phyloP scores from a whole-genome alignment of 2,329 filamentous ascomycete genomes.

The Xylaria polymorpha region DNA sequence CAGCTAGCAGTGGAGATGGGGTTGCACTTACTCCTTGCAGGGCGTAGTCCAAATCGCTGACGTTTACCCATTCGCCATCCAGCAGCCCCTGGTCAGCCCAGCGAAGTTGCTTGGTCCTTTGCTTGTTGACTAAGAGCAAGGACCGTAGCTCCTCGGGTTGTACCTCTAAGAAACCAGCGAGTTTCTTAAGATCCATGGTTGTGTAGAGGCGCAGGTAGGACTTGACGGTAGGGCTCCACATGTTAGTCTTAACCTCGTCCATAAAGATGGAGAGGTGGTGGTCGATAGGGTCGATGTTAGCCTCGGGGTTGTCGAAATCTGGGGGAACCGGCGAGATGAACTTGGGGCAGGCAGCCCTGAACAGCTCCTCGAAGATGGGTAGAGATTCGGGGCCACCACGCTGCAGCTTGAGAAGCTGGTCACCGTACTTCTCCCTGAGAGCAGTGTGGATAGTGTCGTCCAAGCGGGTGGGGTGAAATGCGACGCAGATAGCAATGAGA shows the following conservation, averaged over 20 bases:
- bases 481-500: constrained; percentile 97
- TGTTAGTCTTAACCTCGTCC: constrained; percentile 99
- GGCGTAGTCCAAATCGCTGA: constrained; percentile 96
- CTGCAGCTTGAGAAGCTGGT: constrained; percentile 97
- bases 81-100: constrained; percentile 91
- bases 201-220: constrained; percentile 99
- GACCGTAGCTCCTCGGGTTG: constrained; percentile 95
- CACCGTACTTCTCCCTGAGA: constrained; percentile 98
- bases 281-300: constrained; percentile 97
- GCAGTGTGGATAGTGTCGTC: constrained; percentile 99
- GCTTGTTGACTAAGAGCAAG: constrained; percentile 97
- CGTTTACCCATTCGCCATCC: constrained; percentile 92
- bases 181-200: constrained; percentile 98
- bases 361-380: constrained; percentile 97
- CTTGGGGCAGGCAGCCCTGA: constrained; percentile 97
- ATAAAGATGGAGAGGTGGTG: constrained; percentile 98
- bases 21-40: constrained; percentile 82
- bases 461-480: constrained; percentile 95
- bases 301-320: constrained; percentile 95
- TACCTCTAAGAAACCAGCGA: constrained; percentile 96
- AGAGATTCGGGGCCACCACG: constrained; percentile 94
- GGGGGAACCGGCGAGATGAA: constrained; percentile 98
- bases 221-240: constrained; percentile 97
- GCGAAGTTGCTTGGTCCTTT: constrained; percentile 94
- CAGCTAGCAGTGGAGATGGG: not conserved